Evolutionary conservation across 228 moss, liverwort and hornwort genomes (phyloP).

Genomic region (Sphagnum fallax): DNA sequence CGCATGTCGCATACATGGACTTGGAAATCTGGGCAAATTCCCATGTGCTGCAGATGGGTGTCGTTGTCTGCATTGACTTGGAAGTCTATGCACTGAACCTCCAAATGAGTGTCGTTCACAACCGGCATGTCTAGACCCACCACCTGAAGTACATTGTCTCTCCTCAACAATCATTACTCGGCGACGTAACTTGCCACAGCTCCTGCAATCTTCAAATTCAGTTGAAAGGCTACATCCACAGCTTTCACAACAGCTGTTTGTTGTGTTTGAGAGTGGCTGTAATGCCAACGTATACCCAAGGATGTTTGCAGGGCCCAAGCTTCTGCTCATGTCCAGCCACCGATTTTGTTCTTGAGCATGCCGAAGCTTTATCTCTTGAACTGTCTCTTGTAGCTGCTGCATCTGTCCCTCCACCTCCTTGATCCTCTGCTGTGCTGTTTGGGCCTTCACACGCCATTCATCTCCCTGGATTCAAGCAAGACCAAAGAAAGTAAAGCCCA

Average conservation of each 20-base stretch:
- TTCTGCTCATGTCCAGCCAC: constrained; percentile 40
- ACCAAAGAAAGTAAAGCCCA: no score
- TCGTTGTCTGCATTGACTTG: no score
- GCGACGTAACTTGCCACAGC: constrained; percentile 1
- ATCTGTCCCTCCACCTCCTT: constrained; percentile 35
- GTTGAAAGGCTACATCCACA: constrained; percentile 22
- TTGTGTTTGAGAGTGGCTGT: constrained; percentile 29
- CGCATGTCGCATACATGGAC: constrained; percentile 5
- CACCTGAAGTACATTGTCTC: constrained; percentile 7
- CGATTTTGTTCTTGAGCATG: constrained; percentile 56
- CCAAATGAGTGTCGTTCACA: constrained; percentile 6
- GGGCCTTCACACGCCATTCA: constrained; percentile 39
- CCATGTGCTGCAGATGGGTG: background rate
- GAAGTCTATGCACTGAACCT: no score
- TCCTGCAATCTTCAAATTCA: constrained; percentile 20
- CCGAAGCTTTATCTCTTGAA: constrained; percentile 46
- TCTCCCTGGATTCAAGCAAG: constrained; percentile 15
- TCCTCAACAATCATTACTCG: background rate
- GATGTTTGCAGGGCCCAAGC: constrained; percentile 23
- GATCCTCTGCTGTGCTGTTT: constrained; percentile 28
- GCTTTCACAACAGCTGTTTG: constrained; percentile 10
- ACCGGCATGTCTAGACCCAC: constrained; percentile 6
- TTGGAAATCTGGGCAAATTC: constrained; percentile 17
- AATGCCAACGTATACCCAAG: constrained; percentile 40
- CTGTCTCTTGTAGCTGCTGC: constrained; percentile 34